Base-by-base conservation (phyloP, 495 filamentous ascomycete species). In the Penicillium fimorum region DNA sequence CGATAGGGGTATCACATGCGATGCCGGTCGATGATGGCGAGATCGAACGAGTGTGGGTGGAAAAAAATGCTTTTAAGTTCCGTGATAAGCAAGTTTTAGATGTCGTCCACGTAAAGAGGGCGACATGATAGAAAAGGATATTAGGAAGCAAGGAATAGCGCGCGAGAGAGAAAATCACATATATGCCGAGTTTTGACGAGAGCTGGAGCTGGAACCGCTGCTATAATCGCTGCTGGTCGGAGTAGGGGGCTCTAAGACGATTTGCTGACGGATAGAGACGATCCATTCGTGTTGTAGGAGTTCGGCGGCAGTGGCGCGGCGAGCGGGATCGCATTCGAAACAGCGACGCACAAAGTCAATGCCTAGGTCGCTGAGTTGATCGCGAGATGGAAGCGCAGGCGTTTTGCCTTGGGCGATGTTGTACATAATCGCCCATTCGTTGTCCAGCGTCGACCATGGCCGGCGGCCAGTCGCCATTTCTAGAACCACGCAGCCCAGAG, bases 391-490 rank as follows among this genome's bases (percentile, higher is more conserved):
- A 30, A 97, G 77, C 58, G 89, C 85, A 3, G 94, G 94, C 52
- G 90, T 86, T 60, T 97, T 96, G 51, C 94, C 94, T 64, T 96
- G 92, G 4, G 94, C 94, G 59, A 98, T 98, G 72, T 97, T 97
- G 83, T 96, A 98, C 94, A 98, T 98, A 75, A 98, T 97, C 33
- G 94, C 94, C 93, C 94, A 98, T 70, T 98, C 94, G 69, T 98
- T 98, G 75, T 98, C 94, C 7, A 97, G 82, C 58, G 85, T 88
- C n/a, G 92, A 92, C 94, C 94, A 98, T 18, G 94, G 94, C 27
- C 95, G 86, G 49, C 91, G 84, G 30, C 94, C 94, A 2, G 92
- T 97, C 17, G 91, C 91, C 95, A 97, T 97, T 70, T 98, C 94
- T 29, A 96, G 83, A 61, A 97, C 89, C 53, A 98, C 94, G 68